phyloP scores from a whole-genome alignment of 441 rosid species.

The Brassica balearica region DNA sequence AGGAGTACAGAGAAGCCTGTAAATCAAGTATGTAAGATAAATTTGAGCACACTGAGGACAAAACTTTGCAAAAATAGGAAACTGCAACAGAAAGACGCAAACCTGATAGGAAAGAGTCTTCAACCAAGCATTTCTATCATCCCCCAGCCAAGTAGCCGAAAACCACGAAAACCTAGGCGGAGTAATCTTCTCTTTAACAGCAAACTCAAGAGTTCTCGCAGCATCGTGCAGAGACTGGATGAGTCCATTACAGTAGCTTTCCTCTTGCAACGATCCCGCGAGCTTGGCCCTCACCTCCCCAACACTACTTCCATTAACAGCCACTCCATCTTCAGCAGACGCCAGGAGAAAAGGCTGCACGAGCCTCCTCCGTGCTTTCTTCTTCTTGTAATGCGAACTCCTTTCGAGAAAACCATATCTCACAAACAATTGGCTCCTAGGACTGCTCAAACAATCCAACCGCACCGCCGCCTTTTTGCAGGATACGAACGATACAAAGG shows the following conservation, averaged over 20 bases:
- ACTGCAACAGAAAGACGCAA: constrained; percentile 7
- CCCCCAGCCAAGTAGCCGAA: constrained; percentile 80
- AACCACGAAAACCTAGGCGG: constrained; percentile 77
- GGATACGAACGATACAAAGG: constrained; percentile 46
- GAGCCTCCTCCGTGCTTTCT: constrained; percentile 48
- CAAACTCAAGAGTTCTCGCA: constrained; percentile 87
- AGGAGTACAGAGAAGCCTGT: constrained; percentile 82
- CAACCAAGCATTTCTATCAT: constrained; percentile 79
- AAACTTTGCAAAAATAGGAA: not conserved
- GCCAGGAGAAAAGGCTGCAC: constrained; percentile 50
- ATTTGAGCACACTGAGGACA: constrained; percentile 23
- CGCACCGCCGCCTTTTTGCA: constrained; percentile 48
- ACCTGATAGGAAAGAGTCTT: constrained; percentile 96
- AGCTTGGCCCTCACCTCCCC: constrained; percentile 65
- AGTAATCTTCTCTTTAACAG: constrained; percentile 64
- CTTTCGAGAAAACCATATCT: constrained; percentile 51
- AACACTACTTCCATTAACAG: constrained; percentile 66
- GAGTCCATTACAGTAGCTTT: constrained; percentile 70
- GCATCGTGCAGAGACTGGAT: constrained; percentile 85
- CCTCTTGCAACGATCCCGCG: constrained; percentile 60
- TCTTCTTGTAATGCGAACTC: constrained; percentile 28
- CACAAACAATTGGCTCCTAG: constrained; percentile 52
- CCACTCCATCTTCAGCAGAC: constrained; percentile 82
- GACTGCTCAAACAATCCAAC: constrained; percentile 56
- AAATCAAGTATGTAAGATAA: constrained; percentile 48